Base-by-base conservation (phyloP, 371 early-diverging fungal species). In the Smittium culicis region DNA sequence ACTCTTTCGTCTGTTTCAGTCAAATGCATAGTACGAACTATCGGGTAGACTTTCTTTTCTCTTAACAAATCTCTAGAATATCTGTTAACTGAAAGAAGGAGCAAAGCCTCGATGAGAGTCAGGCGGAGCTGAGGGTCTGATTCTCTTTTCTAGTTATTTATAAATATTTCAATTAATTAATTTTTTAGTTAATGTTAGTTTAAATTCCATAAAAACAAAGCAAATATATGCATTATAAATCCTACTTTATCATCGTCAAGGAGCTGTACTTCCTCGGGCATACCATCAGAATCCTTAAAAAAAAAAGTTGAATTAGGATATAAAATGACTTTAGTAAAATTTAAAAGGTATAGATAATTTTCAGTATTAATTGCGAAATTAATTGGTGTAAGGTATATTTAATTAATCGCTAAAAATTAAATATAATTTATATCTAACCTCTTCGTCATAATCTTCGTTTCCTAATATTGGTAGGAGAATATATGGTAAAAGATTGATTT, bases 221-320 rank as follows among this genome's bases (percentile, higher is more conserved):
- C 0, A 35, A 17, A 61, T 27, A 1, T 3, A 1, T 29, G 17
- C 17, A 61, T 73, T 3, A 1, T 54, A 73, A 80, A 80, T 77
- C 64, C n/a, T 11, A 61, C 64, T 28, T 94, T 94, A 56, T 85
- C 85, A 27, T 86, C 83, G 56, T 85, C 91, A 63, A 94, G 74
- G 24, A 96, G 75, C 74, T 92, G 94, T 45, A 93, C 84, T 72
- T 93, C 93, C 64, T 91, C 92, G 0, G 94, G 96, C 82, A 95
- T 90, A 35, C 85, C 85, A 57, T 93, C 94, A 84, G 90, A 90
- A 67, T 95, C 94, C 79, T 89, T 35, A 71, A n/a, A 28, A 59
- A 59, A n/a, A n/a, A n/a, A n/a, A n/a, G n/a, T n/a, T n/a, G n/a
- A n/a, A n/a, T n/a, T n/a, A n/a, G n/a, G n/a, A n/a, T n/a, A n/a